phyloP scores from a whole-genome alignment of 768 basidiomycete species.

The Suillus americanus region DNA sequence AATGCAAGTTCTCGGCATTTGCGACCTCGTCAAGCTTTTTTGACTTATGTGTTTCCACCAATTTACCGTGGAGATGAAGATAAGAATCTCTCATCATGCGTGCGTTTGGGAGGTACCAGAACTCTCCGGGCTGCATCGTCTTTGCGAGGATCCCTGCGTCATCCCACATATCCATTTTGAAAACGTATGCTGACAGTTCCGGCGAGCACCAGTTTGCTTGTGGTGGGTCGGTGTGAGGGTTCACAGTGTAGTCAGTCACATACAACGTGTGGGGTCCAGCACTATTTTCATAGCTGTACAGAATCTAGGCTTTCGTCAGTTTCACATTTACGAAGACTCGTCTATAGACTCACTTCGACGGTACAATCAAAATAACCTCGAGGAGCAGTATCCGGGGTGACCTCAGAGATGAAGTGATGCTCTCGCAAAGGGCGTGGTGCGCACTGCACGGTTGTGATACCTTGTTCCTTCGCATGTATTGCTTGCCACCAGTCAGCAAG shows the following conservation, averaged over 20 bases:
- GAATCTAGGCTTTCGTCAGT: conserved; percentile 37
- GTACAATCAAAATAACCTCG: conserved; percentile 62
- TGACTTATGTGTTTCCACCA: conserved; percentile 45
- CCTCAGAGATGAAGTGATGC: conserved; percentile 53
- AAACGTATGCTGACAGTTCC: conserved; percentile 40
- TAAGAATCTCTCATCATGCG: conserved; percentile 40
- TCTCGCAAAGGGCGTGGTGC: conserved; percentile 21
- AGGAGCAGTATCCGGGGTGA: conserved; percentile 42
- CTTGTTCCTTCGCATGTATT: conserved; percentile 23
- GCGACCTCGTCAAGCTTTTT: conserved; percentile 41
- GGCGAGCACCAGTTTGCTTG: conserved; percentile 48
- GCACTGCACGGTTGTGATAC: conserved; percentile 16
- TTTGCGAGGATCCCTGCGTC: conserved; percentile 40
- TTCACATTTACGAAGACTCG: background rate
- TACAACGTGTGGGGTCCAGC: conserved; percentile 46
- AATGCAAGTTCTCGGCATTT: conserved; percentile 32
- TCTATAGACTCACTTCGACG: conserved; percentile 47
- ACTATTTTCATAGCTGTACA: conserved; percentile 42
- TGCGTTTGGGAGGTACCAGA: conserved; percentile 53
- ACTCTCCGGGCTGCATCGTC: conserved; percentile 47
- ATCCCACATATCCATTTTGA: conserved; percentile 66
- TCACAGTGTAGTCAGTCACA: conserved; percentile 67
- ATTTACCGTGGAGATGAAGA: conserved; percentile 53
- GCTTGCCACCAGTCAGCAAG: conserved; percentile 55
- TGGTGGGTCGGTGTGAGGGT: conserved; percentile 31